Percentiles rank a stretch among this genome's conserved stretches.
These are phyloP conservation scores for Gynostemma pentaphyllum DNA, from an alignment of 306 rosid species.

Conservation along the genomic window DNA sequence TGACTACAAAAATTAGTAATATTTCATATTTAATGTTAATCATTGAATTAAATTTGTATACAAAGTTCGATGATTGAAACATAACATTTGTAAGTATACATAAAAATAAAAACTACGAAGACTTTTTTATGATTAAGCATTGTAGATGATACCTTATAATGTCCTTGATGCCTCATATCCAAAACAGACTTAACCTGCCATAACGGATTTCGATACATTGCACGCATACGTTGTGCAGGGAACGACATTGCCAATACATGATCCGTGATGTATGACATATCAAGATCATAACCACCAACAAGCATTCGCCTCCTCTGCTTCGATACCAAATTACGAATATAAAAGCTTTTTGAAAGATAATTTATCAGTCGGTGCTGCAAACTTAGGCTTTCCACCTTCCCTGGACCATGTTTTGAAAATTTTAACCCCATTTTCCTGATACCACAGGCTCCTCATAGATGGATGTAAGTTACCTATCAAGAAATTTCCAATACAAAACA, in stretches of 20 bases:
- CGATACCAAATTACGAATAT: slow-evolving; percentile 80
- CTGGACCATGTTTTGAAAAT: slow-evolving; percentile 32
- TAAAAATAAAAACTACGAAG: too few relatives aligned
- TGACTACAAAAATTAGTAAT: neutral
- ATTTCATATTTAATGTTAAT: too few relatives aligned
- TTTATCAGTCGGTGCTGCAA: slow-evolving; percentile 49
- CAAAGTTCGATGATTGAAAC: too few relatives aligned
- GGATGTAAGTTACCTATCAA: slow-evolving; percentile 23
- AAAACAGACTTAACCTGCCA: slow-evolving; percentile 97
- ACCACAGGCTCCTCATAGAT: slow-evolving; percentile 18
- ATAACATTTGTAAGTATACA: too few relatives aligned
- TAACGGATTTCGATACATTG: slow-evolving; percentile 85
- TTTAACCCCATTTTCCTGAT: slow-evolving; percentile 61
- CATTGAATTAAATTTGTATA: too few relatives aligned
- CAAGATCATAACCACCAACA: slow-evolving; percentile 92
- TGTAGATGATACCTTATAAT: slow-evolving; percentile 54
- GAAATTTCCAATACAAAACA: too few relatives aligned
- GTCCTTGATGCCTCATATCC: slow-evolving; percentile 69
- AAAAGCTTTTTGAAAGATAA: slow-evolving; percentile 50
- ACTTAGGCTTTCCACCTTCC: slow-evolving; percentile 23
- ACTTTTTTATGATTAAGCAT: slow-evolving; percentile 1
- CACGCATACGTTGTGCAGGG: slow-evolving; percentile 87
- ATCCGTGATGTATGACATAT: slow-evolving; percentile 90
- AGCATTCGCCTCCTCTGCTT: slow-evolving; percentile 88
- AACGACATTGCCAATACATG: slow-evolving; percentile 83